These are phyloP conservation scores for Sugiyamaella qingdaonensis DNA, from an alignment of 805 yeast genomes.

Conservation along the genomic window DNA sequence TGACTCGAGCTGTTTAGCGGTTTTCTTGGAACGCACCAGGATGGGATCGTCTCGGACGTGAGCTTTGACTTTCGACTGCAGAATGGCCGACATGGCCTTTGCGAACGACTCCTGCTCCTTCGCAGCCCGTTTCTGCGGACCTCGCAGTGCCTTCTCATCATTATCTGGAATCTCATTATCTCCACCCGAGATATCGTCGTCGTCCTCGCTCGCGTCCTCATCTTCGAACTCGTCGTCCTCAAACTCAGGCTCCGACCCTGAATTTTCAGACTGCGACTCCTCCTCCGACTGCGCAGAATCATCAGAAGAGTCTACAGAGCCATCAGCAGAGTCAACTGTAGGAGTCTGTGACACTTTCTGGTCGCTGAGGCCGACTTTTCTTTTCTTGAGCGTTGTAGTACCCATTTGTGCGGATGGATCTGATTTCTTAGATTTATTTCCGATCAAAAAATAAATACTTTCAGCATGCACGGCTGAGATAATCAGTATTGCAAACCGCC, in stretches of 20 bases:
- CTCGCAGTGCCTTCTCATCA: slow-evolving; percentile 3
- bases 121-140: background rate
- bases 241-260: background rate
- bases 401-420: background rate
- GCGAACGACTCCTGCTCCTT: slow-evolving; percentile 54
- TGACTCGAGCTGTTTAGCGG: slow-evolving; percentile 67
- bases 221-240: slow-evolving; percentile 11
- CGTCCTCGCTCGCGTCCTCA: slow-evolving; percentile 10
- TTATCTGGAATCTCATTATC: slow-evolving; percentile 3
- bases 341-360: no score
- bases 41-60: slow-evolving; percentile 88
- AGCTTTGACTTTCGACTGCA: slow-evolving; percentile 82
- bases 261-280: no score
- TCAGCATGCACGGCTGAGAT: no score
- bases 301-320: background rate
- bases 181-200: slow-evolving; percentile 6
- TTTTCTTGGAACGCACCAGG: slow-evolving; percentile 73
- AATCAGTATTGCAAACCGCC: no score
- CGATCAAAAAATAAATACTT: background rate
- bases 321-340: no score
- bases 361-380: no score
- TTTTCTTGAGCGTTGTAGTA: no score
- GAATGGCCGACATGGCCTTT: slow-evolving; percentile 74
- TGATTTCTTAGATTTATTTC: background rate
- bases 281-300: background rate